Percentiles rank a stretch among this genome's conserved stretches.
These are phyloP conservation scores for Globisporangium paddicum DNA, from an alignment of 352 stramenopile species.

Conservation along the genomic window DNA sequence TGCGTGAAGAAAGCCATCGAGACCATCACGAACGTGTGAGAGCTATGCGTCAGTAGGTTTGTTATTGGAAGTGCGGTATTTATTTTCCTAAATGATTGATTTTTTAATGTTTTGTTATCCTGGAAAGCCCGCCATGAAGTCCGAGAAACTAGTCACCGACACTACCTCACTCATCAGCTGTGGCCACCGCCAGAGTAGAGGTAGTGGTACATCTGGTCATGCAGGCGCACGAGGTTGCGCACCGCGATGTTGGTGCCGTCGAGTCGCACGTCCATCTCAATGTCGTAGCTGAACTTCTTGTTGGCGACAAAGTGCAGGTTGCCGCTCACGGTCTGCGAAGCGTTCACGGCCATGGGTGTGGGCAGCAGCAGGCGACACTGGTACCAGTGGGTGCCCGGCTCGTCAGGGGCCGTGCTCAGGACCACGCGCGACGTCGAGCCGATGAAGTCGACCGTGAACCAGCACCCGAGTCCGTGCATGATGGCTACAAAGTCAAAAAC, in stretches of 20 bases:
- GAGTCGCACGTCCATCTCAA: slow-evolving; percentile 85
- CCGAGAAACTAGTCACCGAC: too few relatives aligned
- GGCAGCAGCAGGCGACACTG: slow-evolving; percentile 91
- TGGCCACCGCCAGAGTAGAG: slow-evolving; percentile 44
- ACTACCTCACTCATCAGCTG: slow-evolving; percentile 3
- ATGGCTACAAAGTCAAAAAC: slow-evolving; percentile 36
- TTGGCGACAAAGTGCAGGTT: slow-evolving; percentile 91
- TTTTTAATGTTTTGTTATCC: too few relatives aligned
- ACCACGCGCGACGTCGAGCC: slow-evolving; percentile 78
- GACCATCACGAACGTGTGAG: slow-evolving; percentile 56
- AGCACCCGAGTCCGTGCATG: slow-evolving; percentile 97
- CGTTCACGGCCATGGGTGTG: slow-evolving; percentile 91
- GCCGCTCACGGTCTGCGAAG: slow-evolving; percentile 84
- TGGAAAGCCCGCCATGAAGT: too few relatives aligned
- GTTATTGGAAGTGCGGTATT: slow-evolving; percentile 9
- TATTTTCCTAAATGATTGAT: slow-evolving; percentile 5
- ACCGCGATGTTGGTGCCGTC: slow-evolving; percentile 86
- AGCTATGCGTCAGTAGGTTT: not conserved
- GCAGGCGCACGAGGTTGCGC: slow-evolving; percentile 84
- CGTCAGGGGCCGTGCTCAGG: slow-evolving; percentile 80
- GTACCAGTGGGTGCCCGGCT: slow-evolving; percentile 86
- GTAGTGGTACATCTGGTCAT: slow-evolving; percentile 96
- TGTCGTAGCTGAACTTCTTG: slow-evolving; percentile 96
- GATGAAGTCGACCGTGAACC: slow-evolving; percentile 99
- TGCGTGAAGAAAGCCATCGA: slow-evolving; percentile 70